Percentiles rank a stretch among this genome's conserved stretches.
phyloP scores from a whole-genome alignment of 345 rosid species.

The Geranium brycei region DNA sequence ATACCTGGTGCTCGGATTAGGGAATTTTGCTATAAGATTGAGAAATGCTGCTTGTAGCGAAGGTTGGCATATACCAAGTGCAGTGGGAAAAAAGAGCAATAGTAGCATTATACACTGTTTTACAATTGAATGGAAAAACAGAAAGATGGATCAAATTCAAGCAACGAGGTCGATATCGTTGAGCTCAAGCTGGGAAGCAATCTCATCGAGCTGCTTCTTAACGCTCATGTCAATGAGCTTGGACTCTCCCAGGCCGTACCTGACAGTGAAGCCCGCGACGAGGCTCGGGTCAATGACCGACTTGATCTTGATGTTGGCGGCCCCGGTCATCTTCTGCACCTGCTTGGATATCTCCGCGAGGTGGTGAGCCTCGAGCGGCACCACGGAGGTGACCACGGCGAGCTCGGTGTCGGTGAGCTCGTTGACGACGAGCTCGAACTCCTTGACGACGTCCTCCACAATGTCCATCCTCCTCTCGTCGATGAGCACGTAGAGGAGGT shows the following conservation, averaged over 20 bases:
- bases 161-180: conserved; percentile 53
- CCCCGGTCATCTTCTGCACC: conserved; percentile 81
- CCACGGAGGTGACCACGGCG: conserved; percentile 77
- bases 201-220: conserved; percentile 87
- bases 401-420: conserved; percentile 56
- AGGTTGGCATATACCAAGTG: too few species aligned
- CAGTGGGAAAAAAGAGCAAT: too few species aligned
- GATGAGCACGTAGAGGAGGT: conserved; percentile 56
- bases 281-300: conserved; percentile 57
- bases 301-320: conserved; percentile 79
- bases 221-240: conserved; percentile 90
- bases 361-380: conserved; percentile 60
- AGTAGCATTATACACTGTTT: too few species aligned
- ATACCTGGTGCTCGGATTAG: too few species aligned
- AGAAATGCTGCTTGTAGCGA: too few species aligned
- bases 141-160: conserved; percentile 11
- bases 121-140: not conserved
- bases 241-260: conserved; percentile 67
- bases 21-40: too few species aligned
- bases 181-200: conserved; percentile 65
- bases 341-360: conserved; percentile 82
- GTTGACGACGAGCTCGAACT: conserved; percentile 64
- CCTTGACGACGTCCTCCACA: conserved; percentile 54
- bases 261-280: conserved; percentile 83
- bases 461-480: conserved; percentile 51